These are phyloP conservation scores for Aspergillus avenaceus DNA, from an alignment of 495 filamentous ascomycete species.

Conservation along the genomic window DNA sequence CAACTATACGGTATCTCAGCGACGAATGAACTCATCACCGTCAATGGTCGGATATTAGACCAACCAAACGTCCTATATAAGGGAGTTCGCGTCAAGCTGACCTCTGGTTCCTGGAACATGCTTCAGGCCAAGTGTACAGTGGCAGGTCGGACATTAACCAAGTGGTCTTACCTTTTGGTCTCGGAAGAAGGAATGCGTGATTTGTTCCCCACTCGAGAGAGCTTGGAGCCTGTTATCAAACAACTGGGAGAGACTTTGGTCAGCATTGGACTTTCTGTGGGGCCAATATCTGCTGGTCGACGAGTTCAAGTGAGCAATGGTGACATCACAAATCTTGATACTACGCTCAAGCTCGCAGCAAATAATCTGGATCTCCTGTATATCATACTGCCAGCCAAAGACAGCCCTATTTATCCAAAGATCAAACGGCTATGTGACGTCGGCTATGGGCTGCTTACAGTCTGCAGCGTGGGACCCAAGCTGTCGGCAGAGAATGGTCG, in stretches of 20 bases:
- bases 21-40: neutral
- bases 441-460: conserved; percentile 55
- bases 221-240: neutral
- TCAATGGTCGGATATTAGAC: neutral
- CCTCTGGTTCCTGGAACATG: neutral
- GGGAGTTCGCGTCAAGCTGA: neutral
- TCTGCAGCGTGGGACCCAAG: conserved; percentile 38
- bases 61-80: neutral
- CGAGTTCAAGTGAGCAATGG: neutral
- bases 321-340: neutral
- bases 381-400: conserved; percentile 19
- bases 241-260: neutral
- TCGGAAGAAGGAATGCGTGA: neutral
- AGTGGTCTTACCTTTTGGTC: neutral
- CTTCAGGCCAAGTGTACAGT: neutral
- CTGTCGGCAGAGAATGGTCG: conserved; percentile 37
- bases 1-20: neutral
- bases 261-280: neutral
- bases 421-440: conserved; percentile 62
- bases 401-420: neutral
- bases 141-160: neutral
- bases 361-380: conserved; percentile 12
- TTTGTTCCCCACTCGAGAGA: neutral
- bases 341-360: neutral
- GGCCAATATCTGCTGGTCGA: neutral